Percentiles rank a stretch among this genome's conserved stretches.
Conservation (phyloP, 805 yeast species). For the Candida hungchunana region DNA sequence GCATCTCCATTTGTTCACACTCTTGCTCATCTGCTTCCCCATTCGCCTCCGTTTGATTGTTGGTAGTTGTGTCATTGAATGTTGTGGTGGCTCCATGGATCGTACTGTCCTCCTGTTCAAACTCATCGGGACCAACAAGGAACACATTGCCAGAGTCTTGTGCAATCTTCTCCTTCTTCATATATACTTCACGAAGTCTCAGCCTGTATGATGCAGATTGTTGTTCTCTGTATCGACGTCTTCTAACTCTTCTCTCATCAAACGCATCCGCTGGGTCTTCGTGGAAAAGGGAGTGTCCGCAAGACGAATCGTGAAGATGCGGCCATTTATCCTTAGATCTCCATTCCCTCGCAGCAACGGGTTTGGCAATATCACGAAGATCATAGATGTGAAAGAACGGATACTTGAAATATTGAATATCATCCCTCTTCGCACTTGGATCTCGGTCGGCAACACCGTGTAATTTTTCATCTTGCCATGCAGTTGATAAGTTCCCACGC, state of each 20-base stretch:
- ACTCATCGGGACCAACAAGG: constrained; percentile 1
- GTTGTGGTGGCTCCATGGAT: not conserved
- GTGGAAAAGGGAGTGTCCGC: constrained; percentile 78
- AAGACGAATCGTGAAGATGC: constrained; percentile 52
- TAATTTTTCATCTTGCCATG: constrained; percentile 78
- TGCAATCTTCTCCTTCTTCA: not conserved
- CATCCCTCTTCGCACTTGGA: constrained; percentile 79
- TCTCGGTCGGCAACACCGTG: constrained; percentile 88
- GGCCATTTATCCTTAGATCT: constrained; percentile 48
- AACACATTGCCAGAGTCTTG: too few species aligned
- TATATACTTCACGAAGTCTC: constrained; percentile 25
- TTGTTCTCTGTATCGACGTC: constrained; percentile 23
- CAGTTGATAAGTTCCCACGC: constrained; percentile 41
- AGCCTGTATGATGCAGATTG: constrained; percentile 38
- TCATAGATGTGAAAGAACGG: constrained; percentile 80
- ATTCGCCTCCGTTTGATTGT: not conserved
- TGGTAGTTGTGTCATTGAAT: constrained; percentile 1
- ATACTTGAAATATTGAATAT: constrained; percentile 73
- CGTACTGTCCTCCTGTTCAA: constrained; percentile 3
- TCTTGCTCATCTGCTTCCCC: not conserved
- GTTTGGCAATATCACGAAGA: constrained; percentile 69
- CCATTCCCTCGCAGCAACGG: constrained; percentile 85
- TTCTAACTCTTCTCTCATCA: constrained; percentile 37
- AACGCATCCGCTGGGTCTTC: constrained; percentile 44
- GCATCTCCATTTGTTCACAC: constrained; percentile 9